Base-by-base conservation (phyloP, 1,284 basidiomycete genomes). In the Puccinia coronata region DNA sequence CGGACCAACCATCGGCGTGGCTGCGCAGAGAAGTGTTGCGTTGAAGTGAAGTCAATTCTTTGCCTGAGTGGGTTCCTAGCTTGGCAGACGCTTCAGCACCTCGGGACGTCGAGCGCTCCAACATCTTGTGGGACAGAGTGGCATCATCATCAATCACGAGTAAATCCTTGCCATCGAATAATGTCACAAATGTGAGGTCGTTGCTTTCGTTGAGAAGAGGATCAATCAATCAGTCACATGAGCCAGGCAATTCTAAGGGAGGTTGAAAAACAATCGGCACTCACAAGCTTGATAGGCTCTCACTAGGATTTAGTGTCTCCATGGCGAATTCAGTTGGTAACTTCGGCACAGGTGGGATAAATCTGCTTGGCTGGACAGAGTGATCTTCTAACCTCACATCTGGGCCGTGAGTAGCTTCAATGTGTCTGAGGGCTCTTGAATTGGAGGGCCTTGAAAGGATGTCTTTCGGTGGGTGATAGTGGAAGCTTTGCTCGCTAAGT, bases 231-330 rank as follows among this genome's bases (percentile, higher is more conserved):
- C n/a, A n/a, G n/a, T n/a, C n/a, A n/a, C n/a, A n/a, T n/a, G n/a
- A n/a, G n/a, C n/a, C n/a, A n/a, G n/a, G n/a, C n/a, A n/a, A n/a
- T n/a, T n/a, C n/a, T n/a, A n/a, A n/a, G n/a, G 43, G 43, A 47
- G 43, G 43, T 47, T 47, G 43, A 47, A 47, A 6, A 47, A 8
- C 43, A 47, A 8, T 16, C 43, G 16, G 39, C 23, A 43, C 63
- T 47, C 63, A 67, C 63, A 67, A 53, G 69, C 28, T 36, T 4
- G 69, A 71, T 71, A 51, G 28, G 31, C n/a, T 71, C 28, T 71
- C 47, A 8, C 34, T 28, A 53, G 28, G 11, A 23, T 51, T n/a
- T 53, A 49, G 25, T 49, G 20, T 39, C 4, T 67, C 39, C n/a
- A n/a, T 1, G 23, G 11, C 39, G 28, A 43, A 67, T 28, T 23